phyloP scores from a whole-genome alignment of 1,284 basidiomycete genomes.

The Inonotus hispidus region DNA sequence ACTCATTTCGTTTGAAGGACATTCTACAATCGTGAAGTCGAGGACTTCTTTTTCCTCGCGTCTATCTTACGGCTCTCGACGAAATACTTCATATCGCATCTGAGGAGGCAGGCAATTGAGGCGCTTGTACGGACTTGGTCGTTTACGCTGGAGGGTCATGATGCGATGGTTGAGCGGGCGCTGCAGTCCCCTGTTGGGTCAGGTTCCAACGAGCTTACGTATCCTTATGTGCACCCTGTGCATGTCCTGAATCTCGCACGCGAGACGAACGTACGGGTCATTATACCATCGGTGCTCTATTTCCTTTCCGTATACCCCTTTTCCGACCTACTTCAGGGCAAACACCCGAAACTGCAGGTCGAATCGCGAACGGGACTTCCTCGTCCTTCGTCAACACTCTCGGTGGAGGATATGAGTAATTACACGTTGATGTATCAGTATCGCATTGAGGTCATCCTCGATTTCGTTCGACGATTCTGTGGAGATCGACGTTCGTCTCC shows the following conservation, averaged over 20 bases:
- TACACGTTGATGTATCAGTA: conserved; percentile 58
- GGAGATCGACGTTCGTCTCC: conserved; percentile 30
- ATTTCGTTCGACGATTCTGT: conserved; percentile 44
- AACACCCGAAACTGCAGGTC: conserved; percentile 49
- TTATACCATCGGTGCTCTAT: conserved; percentile 50
- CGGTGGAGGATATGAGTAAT: conserved; percentile 36
- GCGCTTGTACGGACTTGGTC: conserved; percentile 49
- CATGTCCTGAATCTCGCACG: conserved; percentile 54
- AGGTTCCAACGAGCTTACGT: conserved; percentile 35
- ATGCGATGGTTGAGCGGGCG: conserved; percentile 49
- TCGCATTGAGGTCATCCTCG: conserved; percentile 43
- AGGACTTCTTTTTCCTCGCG: conserved; percentile 49
- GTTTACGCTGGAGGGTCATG: conserved; percentile 48
- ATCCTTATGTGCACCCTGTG: conserved; percentile 55
- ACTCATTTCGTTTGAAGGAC: conserved; percentile 19
- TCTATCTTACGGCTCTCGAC: conserved; percentile 50
- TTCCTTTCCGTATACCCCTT: conserved; percentile 56
- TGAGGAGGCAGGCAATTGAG: conserved; percentile 44
- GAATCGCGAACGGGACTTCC: conserved; percentile 38
- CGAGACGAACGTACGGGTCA: conserved; percentile 42
- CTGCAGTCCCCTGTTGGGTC: conserved; percentile 34
- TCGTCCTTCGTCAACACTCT: conserved; percentile 41
- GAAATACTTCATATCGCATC: conserved; percentile 50
- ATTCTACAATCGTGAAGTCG: conserved; percentile 37
- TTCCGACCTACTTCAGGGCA: conserved; percentile 40